Base-by-base conservation (phyloP, 78 protist genomes). In the Dictyostelium citrinum region DNA sequence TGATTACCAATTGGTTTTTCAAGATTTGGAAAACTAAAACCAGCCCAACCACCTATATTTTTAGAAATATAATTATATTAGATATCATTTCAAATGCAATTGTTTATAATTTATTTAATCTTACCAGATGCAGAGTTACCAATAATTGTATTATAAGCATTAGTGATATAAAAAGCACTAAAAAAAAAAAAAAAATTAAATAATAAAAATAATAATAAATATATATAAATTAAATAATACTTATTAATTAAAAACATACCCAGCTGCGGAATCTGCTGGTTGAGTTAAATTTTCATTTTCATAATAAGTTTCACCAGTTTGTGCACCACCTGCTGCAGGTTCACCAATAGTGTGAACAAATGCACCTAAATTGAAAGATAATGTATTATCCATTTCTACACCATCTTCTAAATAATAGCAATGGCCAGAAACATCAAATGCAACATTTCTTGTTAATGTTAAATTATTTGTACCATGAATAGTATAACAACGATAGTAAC, bases 371-470 rank as follows among this genome's bases (percentile, higher is more conserved):
- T 96, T 96, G 75, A 61, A 93, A 10, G 91, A 10, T 27, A 96
- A 24, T 7, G 45, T 81, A 85, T 95, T 95, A 22, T 91, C 37
- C n/a, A 84, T 81, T 41, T 96, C 97, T 58, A 90, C 79, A 55
- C 97, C 97, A 90, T 90, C 95, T 67, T 96, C 97, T 12, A 96
- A n/a, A 41, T 90, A 96, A 79, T 45, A 93, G 12, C 96, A 93
- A 78, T 93, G 96, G 2, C 97, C 97, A 46, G 43, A 70, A 46
- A 67, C 92, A 79, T 96, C 93, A 61, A 82, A 96, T 0, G 91
- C 96, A 51, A 84, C 81, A 29, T 96, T 96, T 41, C 61, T 16
- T 9, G 83, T 11, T 7, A 96, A 1, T 1, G 43, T 37, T 24
- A 91, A 12, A n/a, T 84, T 35, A 51, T 93, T 74, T 24, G 96